A percentile compares a stretch with the other conserved stretches of the same genome.
Evolutionary conservation across 345 rosid species (phyloP).

Genomic region (Bruguiera parviflora): DNA sequence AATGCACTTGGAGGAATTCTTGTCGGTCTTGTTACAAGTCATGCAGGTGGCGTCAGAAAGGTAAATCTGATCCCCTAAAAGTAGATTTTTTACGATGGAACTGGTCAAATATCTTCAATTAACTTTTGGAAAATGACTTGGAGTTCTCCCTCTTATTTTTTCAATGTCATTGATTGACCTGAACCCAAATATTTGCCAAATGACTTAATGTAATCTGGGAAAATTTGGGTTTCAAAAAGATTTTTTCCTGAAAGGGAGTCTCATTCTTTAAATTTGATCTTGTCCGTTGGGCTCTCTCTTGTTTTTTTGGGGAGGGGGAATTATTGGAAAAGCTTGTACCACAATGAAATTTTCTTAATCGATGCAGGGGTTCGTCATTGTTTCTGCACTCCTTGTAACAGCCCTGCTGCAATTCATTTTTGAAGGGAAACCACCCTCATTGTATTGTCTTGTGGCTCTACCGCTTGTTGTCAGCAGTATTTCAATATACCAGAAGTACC

Average conservation of each 20-base stretch:
- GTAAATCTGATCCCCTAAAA: constrained; percentile 29
- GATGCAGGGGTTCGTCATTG: constrained; percentile 90
- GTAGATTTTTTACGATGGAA: not conserved
- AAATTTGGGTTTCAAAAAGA: not conserved
- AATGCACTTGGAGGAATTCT: constrained; percentile 96
- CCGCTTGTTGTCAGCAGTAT: constrained; percentile 85
- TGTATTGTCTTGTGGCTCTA: constrained; percentile 66
- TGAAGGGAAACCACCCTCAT: constrained; percentile 88
- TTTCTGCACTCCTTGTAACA: constrained; percentile 87
- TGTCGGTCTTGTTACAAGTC: constrained; percentile 89
- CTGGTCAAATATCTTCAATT: not conserved
- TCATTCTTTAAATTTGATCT: too few relatives aligned
- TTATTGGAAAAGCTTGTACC: not conserved
- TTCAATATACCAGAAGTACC: constrained; percentile 85
- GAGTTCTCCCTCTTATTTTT: not conserved
- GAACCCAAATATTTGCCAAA: not conserved
- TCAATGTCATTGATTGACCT: too few relatives aligned
- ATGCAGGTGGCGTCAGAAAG: constrained; percentile 98
- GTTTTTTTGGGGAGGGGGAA: too few relatives aligned
- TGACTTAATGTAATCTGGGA: not conserved
- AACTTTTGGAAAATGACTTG: not conserved
- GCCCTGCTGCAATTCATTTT: constrained; percentile 84
- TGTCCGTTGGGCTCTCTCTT: too few relatives aligned
- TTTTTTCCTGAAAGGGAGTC: too few relatives aligned
- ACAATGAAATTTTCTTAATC: constrained; percentile 2